Percentiles rank a stretch among this genome's conserved stretches.
Conservation (phyloP, 345 rosid species). For the Noccaea caerulescens region DNA sequence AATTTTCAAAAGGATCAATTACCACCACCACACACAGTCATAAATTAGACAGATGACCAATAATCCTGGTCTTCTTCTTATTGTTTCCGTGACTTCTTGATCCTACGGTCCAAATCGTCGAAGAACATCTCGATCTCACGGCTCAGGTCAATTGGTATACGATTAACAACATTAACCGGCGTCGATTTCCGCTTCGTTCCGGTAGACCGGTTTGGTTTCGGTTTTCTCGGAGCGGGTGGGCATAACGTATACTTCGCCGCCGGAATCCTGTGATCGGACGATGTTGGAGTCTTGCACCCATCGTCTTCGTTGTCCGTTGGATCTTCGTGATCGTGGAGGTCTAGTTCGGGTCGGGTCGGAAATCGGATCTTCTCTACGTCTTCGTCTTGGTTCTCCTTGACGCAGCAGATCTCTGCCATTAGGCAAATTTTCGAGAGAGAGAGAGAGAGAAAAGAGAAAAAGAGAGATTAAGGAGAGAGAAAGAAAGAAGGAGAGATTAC, state of each 20-base stretch:
- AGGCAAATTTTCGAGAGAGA: constrained; percentile 21
- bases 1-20: constrained; percentile 34
- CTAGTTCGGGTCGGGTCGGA: constrained; percentile 37
- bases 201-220: constrained; percentile 30
- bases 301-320: constrained; percentile 43
- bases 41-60: constrained; percentile 31
- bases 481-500: constrained; percentile 27
- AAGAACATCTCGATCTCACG: constrained; percentile 56
- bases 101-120: constrained; percentile 48
- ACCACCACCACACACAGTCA: constrained; percentile 33
- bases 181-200: constrained; percentile 46
- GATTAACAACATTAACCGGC: constrained; percentile 29
- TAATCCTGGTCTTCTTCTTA: constrained; percentile 18
- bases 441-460: constrained; percentile 14
- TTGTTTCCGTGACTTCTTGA: constrained; percentile 64
- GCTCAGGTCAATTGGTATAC: constrained; percentile 50
- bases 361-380: constrained; percentile 43
- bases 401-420: constrained; percentile 45
- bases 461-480: constrained; percentile 3
- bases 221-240: constrained; percentile 64
- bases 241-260: constrained; percentile 44
- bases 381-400: constrained; percentile 43
- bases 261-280: constrained; percentile 55
- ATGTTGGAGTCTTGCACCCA: constrained; percentile 70
- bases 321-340: constrained; percentile 23